Conservation (phyloP, 2,329 filamentous ascomycete genomes). For the Fusarium dlaminii region DNA sequence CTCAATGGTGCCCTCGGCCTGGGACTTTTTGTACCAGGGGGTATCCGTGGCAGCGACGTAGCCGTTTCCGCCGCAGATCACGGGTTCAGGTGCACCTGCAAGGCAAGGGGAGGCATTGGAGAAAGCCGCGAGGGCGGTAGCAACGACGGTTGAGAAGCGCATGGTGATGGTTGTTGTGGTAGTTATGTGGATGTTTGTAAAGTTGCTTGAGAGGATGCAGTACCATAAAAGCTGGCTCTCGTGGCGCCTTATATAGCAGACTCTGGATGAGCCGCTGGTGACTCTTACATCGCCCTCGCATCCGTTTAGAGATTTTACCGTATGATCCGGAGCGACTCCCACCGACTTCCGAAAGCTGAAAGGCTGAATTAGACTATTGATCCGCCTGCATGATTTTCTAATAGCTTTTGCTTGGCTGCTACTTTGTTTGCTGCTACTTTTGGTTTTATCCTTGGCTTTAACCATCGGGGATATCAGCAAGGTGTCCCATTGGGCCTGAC, state of each 20-base stretch:
- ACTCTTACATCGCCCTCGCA: background rate
- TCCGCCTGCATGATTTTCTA: background rate
- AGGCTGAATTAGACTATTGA: background rate
- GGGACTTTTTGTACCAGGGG: background rate
- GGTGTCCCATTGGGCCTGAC: background rate
- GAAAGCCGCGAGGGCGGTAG: background rate
- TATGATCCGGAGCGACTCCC: background rate
- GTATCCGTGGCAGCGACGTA: background rate
- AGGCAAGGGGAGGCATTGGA: background rate
- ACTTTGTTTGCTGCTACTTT: background rate
- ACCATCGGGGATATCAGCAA: background rate
- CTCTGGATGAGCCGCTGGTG: rapidly evolving
- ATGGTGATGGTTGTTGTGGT: background rate
- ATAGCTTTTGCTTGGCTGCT: background rate
- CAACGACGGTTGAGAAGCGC: background rate
- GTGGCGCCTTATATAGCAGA: background rate
- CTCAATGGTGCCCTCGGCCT: background rate
- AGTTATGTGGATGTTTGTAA: too few species aligned
- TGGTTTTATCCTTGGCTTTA: background rate
- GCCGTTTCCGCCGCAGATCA: background rate
- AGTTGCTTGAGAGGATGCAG: background rate
- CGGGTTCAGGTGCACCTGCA: background rate
- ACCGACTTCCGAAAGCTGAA: background rate
- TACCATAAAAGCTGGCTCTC: background rate
- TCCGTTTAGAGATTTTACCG: background rate